Evolutionary conservation across 495 filamentous ascomycete species (phyloP).

Genomic region (Trichoderma asperelloides): DNA sequence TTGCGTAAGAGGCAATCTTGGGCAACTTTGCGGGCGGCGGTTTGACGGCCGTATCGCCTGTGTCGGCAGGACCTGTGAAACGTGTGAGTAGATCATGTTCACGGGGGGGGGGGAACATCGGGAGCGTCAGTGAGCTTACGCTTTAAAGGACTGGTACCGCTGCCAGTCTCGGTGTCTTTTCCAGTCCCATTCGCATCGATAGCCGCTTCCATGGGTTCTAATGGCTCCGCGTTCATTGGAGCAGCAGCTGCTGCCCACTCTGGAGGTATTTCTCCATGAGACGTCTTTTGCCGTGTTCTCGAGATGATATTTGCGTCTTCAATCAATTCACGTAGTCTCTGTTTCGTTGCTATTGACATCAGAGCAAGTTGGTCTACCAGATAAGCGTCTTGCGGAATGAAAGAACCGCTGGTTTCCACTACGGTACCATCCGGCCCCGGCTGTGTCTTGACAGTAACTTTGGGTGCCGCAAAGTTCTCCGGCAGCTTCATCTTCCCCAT

Average conservation of each 20-base stretch:
- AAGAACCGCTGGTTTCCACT: constrained; percentile 48
- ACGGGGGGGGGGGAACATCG: neutral
- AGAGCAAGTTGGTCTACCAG: constrained; percentile 68
- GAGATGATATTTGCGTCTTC: constrained; percentile 61
- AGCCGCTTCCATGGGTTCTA: constrained; percentile 22
- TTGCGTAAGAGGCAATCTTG: constrained; percentile 18
- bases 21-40: constrained; percentile 13
- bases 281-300: constrained; percentile 55
- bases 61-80: constrained; percentile 14
- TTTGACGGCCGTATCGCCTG: constrained; percentile 12
- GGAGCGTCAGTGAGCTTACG: constrained; percentile 33
- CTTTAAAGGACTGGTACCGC: constrained; percentile 48
- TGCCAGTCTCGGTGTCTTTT: constrained; percentile 29
- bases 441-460: constrained; percentile 26
- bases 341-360: constrained; percentile 64
- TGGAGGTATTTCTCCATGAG: constrained; percentile 58
- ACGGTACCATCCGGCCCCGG: constrained; percentile 44
- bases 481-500: constrained; percentile 38
- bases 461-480: constrained; percentile 41
- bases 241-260: constrained; percentile 63
- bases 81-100: constrained; percentile 10
- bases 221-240: constrained; percentile 21
- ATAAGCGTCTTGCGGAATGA: constrained; percentile 56
- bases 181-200: constrained; percentile 24
- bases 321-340: constrained; percentile 57